Base-by-base conservation (phyloP, 306 rosid species). In the Quercus suber region DNA sequence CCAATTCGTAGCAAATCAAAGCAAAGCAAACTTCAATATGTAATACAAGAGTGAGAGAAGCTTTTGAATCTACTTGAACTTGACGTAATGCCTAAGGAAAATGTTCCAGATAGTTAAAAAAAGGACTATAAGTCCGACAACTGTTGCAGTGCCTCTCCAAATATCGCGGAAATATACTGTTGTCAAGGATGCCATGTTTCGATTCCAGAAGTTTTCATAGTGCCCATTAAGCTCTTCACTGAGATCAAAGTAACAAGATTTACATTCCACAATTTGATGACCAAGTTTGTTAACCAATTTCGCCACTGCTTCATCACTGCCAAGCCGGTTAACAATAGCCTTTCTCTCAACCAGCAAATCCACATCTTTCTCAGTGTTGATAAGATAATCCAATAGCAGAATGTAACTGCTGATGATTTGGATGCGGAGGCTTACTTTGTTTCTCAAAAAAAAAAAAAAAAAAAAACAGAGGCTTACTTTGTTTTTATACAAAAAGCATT, bases 111-210 rank as follows among this genome's bases (percentile, higher is more conserved):
- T 27, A 1, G 87, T 72, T 20, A 79, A 82, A 23, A 78, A 21
- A 1, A 86, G 71, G 14, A 90, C 78, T 12, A 76, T 28, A 73
- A 87, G 5, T 75, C 91, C 95, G 2, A 90, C 82, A 25, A 90
- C 3, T 17, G 95, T 90, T 27, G 92, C 85, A 64, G 90, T 89
- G 3, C 86, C 85, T 9, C 91, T 90, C 90, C 92, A 90, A 18
- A 89, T 85, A 63, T 90, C 91, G 37, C 87, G 82, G 64, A 90
- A 89, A 30, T 90, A 90, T 1, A 89, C 86, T 63, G 79, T 83
- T 72, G 77, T 82, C 45, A 87, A 45, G 0, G 86, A 82, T 0
- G 92, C 95, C 84, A 84, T 80, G 0, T 80, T 57, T 4, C 84
- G 81, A 30, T 89, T 89, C 91, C 90, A 85, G 4, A 56, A 8